Evolutionary conservation across 2,329 filamentous ascomycete species (phyloP).

Genomic region (Aspergillus tubingensis): DNA sequence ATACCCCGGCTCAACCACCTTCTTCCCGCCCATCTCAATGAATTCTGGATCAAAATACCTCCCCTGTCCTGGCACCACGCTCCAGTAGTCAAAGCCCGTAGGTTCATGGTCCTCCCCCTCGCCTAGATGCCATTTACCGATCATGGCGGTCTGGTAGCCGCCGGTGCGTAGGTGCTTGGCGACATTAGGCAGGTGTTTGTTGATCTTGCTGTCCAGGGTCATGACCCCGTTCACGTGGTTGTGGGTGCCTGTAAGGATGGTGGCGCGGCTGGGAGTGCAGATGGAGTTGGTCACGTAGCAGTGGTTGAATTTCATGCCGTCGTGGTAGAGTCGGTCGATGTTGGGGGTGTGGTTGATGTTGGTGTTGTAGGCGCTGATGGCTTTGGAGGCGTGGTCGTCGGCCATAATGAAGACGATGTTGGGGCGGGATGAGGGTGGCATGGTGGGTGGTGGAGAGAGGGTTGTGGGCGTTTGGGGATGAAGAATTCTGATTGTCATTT

Average conservation of each 20-base stretch:
- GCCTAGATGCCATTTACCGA: constrained; percentile 58
- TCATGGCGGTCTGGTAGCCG: constrained; percentile 55
- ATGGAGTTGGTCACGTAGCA: constrained; percentile 5
- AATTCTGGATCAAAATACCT: constrained; percentile 56
- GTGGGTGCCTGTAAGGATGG: background rate
- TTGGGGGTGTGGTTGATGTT: background rate
- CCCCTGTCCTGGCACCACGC: constrained; percentile 55
- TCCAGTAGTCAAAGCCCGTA: constrained; percentile 56
- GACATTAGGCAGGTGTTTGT: constrained; percentile 54
- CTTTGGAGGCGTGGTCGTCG: constrained; percentile 6
- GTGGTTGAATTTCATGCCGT: constrained; percentile 3
- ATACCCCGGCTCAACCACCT: constrained; percentile 44
- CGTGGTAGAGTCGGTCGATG: background rate
- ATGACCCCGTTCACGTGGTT: constrained; percentile 6
- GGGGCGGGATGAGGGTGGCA: background rate
- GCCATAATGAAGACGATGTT: constrained; percentile 5
- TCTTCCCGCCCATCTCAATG: constrained; percentile 43
- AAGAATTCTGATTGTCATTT: background rate
- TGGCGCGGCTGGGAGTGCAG: background rate
- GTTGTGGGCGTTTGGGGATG: background rate
- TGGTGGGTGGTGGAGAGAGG: background rate
- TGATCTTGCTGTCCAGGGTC: constrained; percentile 41
- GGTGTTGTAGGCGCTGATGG: background rate
- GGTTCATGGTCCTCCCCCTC: constrained; percentile 52
- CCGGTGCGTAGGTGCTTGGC: constrained; percentile 52